Conservation (phyloP, 1,139 yeast species). For the Hyphopichia khmerensis region DNA sequence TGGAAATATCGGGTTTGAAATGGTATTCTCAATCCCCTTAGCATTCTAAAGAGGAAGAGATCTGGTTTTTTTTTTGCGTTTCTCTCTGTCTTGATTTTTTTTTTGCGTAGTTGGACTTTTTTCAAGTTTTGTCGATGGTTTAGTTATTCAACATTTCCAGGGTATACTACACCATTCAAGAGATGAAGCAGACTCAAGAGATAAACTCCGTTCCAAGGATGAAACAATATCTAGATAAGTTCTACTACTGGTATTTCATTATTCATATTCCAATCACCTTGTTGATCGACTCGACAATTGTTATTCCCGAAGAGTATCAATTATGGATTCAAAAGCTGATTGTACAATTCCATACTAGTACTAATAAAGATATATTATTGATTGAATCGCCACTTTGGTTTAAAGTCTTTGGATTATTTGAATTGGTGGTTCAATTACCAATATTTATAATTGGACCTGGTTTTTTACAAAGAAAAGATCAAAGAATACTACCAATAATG, state of each 20-base stretch:
- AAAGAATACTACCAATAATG: conserved; percentile 47
- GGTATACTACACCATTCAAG: no score
- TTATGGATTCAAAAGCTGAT: conserved; percentile 47
- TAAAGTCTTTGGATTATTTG: conserved; percentile 65
- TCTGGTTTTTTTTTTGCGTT: no score
- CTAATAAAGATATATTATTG: conserved; percentile 72
- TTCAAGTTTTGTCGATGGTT: no score
- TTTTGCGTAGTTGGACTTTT: no score
- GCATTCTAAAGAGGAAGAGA: no score
- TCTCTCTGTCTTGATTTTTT: no score
- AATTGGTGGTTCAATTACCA: conserved; percentile 75
- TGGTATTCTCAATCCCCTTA: no score
- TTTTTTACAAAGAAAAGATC: conserved; percentile 14
- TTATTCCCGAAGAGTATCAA: conserved; percentile 55
- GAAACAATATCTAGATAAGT: conserved; percentile 31
- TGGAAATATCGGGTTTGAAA: no score
- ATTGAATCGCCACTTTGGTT: conserved; percentile 64
- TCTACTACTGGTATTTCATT: conserved; percentile 49
- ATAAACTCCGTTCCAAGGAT: no score
- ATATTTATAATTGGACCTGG: conserved; percentile 53
- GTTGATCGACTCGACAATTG: conserved; percentile 70
- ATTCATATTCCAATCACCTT: conserved; percentile 76
- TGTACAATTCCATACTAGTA: conserved; percentile 55
- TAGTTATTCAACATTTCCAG: no score
- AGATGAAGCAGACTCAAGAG: no score